Evolutionary conservation across 164 flowering plant genomes (phyloP), one percentile per base, ranked within the genome.

Genomic region (Aristolochia californica): DNA sequence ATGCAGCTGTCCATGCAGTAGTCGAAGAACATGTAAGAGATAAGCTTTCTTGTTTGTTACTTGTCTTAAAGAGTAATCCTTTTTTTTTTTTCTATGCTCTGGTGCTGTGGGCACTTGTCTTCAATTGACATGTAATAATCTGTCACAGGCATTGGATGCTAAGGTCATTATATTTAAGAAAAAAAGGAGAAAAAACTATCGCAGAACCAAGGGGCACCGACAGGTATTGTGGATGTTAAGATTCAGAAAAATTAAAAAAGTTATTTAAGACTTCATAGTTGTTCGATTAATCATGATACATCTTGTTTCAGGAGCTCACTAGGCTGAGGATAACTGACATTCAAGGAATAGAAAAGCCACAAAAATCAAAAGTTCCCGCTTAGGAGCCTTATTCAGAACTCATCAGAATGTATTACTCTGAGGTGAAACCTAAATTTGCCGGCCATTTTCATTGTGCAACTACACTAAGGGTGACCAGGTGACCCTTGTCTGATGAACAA

Each of bases 141-240:
- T 43, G 17, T 66, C 62, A 57, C 84, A 94, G 97, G 99, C 97
- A 56, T 72, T 90, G 55, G 95, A 90, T 78, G 99, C 96, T 53
- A 94, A 89, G 60, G 99, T 94, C 25, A 81, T 94, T 47, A 87
- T 90, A 63, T 94, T 94, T 56, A 94, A 94, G 88, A 94, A 94
- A 73, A 94, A 94, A 72, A 79, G 96, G 62, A 81, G 97, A 60
- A 94, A 94, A 84, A 90, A 90, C 61, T 94, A 94, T 66, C 85
- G 97, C 2, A 64, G 97, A 65, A 85, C 93, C 60, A 94, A 83
- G 65, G 97, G 97, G 45, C 99, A 94, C 67, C 87, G 97, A 27
- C 99, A 90, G 88, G 97, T 94, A 82, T n/a, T 3, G 5, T 50
- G 13, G 13, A 13, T 50, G 17, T 49, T 8, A 13, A 18, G 40